Base-by-base conservation (phyloP, 352 stramenopile species). In the Phytophthora gonapodyides region DNA sequence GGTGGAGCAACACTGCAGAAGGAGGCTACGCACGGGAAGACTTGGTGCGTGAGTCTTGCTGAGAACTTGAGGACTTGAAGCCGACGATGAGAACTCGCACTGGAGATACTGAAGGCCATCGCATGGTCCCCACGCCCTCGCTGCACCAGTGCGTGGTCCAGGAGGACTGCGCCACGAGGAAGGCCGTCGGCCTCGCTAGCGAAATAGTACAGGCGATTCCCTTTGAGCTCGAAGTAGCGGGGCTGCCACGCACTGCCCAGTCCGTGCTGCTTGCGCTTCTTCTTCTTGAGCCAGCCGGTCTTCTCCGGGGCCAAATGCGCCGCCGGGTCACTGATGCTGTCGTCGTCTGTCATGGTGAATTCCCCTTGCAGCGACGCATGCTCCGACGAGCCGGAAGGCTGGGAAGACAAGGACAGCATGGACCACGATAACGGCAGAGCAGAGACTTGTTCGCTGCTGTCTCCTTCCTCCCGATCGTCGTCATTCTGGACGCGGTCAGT, bases 151-250 rank as follows among this genome's bases (percentile, higher is more conserved):
- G 80, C 81, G 42, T 91, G 76, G 44, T 91, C 82, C 24, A 93
- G 40, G 1, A 91, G 54, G 16, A 91, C 87, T n/a, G 82, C 84
- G 12, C 82, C 84, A 30, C 77, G 73, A 15, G 84, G 82, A 16
- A 94, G 76, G 27, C 84, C 84, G 56, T 91, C 84, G 15, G 67
- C 87, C 52, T 92, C 82, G 56, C 63, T 86, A 24, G 75, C 72
- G 48, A 91, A 93, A 63, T 91, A 94, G 61, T 89, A 94, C 17
- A 94, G 45, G 0, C 82, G 81, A 42, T 90, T 91, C 27, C 84
- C 82, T 46, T 92, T 91, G 30, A 92, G 75, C 58, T 94, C 84
- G 49, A 92, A 94, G 65, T 88, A 94, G 15, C 84, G 79, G 41
- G 75, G 65, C 36, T 94, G 82, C 84, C 81, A 92, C 24, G 84